phyloP scores from a whole-genome alignment of 306 rosid genomes.

The Nissolia schottii region DNA sequence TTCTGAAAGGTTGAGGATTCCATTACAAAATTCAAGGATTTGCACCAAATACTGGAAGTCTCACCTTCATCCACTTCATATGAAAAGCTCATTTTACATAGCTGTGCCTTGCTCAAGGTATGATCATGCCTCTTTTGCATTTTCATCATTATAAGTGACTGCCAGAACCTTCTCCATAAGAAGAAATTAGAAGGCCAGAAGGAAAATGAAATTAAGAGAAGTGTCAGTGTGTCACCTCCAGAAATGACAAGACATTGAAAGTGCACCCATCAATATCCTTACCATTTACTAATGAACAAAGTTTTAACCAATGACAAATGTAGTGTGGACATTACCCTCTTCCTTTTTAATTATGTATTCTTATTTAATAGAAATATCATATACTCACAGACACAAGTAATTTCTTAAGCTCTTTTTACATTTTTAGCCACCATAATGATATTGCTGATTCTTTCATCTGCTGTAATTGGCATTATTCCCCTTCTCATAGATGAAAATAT shows the following conservation, averaged over 20 bases:
- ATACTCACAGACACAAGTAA: background rate
- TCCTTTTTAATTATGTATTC: background rate
- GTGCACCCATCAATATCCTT: background rate
- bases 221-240: background rate
- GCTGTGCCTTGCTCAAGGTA: slow-evolving; percentile 68
- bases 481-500: background rate
- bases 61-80: slow-evolving; percentile 60
- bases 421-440: background rate
- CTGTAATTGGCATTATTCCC: background rate
- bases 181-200: slow-evolving; percentile 10
- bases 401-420: slow-evolving; percentile 1
- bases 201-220: background rate
- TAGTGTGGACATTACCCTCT: background rate
- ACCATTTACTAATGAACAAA: background rate
- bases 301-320: background rate
- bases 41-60: slow-evolving; percentile 54
- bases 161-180: slow-evolving; percentile 8
- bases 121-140: slow-evolving; percentile 14
- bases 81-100: slow-evolving; percentile 58
- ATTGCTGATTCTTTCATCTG: background rate
- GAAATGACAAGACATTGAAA: background rate
- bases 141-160: background rate
- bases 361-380: background rate
- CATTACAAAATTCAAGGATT: slow-evolving; percentile 48
- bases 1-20: slow-evolving; percentile 79